Evolutionary conservation across 768 basidiomycete genomes (phyloP), one percentile per base, ranked within the genome.

Genomic region (Macrolepiota fuliginosa): DNA sequence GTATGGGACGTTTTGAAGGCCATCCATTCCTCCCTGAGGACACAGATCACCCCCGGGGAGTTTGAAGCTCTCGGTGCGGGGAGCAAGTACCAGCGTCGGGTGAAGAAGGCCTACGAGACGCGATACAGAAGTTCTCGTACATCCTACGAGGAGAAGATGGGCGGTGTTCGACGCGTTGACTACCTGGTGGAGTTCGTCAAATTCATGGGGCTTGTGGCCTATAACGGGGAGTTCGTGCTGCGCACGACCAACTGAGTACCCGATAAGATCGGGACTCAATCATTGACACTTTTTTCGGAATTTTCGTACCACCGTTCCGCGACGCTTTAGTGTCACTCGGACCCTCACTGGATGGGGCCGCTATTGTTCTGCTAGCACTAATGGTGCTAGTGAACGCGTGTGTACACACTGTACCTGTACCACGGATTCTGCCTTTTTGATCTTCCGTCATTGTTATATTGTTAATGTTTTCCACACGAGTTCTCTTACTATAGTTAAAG

Each of bases 1-100:
- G 60, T 61, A 5, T 54, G 53, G 60, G 60, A 61, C 49, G 60
- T 61, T 24, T 17, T 61, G 32, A 55, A 54, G 10, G 54, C 60
- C n/a, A 39, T 61, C 19, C 46, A 61, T 24, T 46, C 22, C 22
- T 10, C 53, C 42, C n/a, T 61, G 29, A 46, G 60, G 22, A 54
- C 32, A 22, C 24, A 22, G 2, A 54, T 61, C 35, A 36, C 42
- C 19, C 45, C 32, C 13, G n/a, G 15, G 4, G 60, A 61, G 13
- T 61, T 47, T 50, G 60, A 54, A 5, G 5, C 19, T 12, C 53
- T 61, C 19, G 60, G 53, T 29, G 35, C 17, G 13, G 53, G 45
- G 11, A 61, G 60, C 22, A 25, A 12, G 17, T 36, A 54, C 12
- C 53, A 61, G 60, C 17, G 27, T 4, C 37, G 54, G 25, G 60